Percentiles rank a stretch among this genome's conserved stretches.
Evolutionary conservation across 2,329 filamentous ascomycete genomes (phyloP).

Genomic region (Helminthosporium solani): DNA sequence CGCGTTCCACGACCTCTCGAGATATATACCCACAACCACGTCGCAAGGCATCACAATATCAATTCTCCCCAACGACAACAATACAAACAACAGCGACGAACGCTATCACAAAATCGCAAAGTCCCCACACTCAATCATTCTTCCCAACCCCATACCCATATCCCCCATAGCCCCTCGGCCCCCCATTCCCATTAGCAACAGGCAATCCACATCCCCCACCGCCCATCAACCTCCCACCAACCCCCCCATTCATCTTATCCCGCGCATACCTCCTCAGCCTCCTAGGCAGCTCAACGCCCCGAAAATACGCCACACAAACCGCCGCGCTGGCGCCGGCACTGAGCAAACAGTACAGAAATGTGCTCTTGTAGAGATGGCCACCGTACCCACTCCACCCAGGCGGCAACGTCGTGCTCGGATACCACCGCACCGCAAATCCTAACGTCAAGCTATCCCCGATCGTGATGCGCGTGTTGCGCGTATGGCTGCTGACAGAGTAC

Average conservation of each 20-base stretch:
- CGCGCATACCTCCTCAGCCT: slow-evolving; percentile 58
- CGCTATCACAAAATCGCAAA: too few relatives aligned
- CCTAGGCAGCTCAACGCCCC: slow-evolving; percentile 54
- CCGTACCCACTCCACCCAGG: slow-evolving; percentile 54
- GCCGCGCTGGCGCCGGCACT: slow-evolving; percentile 51
- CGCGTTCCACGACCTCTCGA: too few relatives aligned
- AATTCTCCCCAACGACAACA: too few relatives aligned
- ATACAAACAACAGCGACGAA: too few relatives aligned
- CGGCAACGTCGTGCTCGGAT: slow-evolving; percentile 71
- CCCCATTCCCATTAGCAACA: slow-evolving; percentile 35
- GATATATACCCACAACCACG: too few relatives aligned
- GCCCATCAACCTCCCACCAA: slow-evolving; percentile 35
- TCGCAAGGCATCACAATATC: too few relatives aligned
- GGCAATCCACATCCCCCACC: slow-evolving; percentile 35
- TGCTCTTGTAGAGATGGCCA: slow-evolving; percentile 53
- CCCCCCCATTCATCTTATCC: slow-evolving; percentile 48
- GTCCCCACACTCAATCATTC: slow-evolving; percentile 39
- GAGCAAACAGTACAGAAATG: slow-evolving; percentile 52
- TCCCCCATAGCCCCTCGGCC: slow-evolving; percentile 45
- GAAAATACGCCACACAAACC: slow-evolving; percentile 56
- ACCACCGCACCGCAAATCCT: slow-evolving; percentile 82
- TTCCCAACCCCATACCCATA: slow-evolving; percentile 50
- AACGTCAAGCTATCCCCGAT: slow-evolving; percentile 85
- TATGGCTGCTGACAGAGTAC: slow-evolving; percentile 72
- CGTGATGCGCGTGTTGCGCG: slow-evolving; percentile 65